Evolutionary conservation across 345 rosid genomes (phyloP).

Genomic region (Draba incana): DNA sequence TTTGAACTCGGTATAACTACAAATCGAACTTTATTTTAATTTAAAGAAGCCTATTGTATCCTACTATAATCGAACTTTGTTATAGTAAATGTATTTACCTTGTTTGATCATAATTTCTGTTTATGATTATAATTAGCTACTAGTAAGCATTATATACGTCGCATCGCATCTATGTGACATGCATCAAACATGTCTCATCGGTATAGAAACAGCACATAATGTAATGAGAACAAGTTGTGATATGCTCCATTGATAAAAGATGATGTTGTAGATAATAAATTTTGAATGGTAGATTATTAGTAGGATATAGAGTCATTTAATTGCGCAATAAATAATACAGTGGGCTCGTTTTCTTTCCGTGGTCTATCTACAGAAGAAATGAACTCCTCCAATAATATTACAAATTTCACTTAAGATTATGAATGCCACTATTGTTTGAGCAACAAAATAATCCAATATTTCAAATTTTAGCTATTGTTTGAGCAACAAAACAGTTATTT

Average conservation of each 20-base stretch:
- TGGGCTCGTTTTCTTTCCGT: conserved; percentile 23
- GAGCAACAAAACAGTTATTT: background rate
- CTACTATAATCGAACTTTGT: background rate
- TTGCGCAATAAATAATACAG: conserved; percentile 10
- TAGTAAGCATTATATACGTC: conserved; percentile 1
- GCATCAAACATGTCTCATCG: conserved; percentile 8
- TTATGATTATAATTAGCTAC: background rate
- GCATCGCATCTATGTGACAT: conserved; percentile 1
- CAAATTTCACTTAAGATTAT: background rate
- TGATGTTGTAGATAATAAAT: conserved; percentile 7
- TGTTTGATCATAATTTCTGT: background rate
- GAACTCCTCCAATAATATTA: background rate
- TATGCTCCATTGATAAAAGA: background rate
- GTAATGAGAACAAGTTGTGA: background rate
- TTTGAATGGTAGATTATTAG: background rate
- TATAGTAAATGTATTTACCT: background rate
- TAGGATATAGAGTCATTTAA: conserved; percentile 3
- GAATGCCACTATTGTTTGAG: background rate
- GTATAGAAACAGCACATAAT: background rate
- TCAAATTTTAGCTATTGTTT: no score
- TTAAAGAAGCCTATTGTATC: background rate
- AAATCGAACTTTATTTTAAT: background rate
- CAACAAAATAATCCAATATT: background rate
- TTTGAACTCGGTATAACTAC: background rate
- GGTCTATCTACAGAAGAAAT: conserved; percentile 12